Evolutionary conservation across 2,329 filamentous ascomycete genomes (phyloP).

Genomic region (Calonectria pseudoreteaudii): DNA sequence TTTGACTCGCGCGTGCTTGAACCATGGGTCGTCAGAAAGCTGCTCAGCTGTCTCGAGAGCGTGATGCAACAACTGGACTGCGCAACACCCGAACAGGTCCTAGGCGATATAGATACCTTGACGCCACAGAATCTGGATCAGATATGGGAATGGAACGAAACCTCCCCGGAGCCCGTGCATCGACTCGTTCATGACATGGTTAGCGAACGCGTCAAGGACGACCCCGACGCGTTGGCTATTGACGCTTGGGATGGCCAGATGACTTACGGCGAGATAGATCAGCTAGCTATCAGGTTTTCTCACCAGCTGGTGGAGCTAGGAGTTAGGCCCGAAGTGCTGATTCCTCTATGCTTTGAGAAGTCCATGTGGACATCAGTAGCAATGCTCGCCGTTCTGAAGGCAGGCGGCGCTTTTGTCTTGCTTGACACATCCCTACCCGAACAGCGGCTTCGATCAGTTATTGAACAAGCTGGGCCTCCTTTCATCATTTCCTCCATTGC

Average conservation of each 20-base stretch:
- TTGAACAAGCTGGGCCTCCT: not conserved
- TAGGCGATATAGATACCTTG: slow-evolving; percentile 20
- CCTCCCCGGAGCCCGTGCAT: slow-evolving; percentile 24
- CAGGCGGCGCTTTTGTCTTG: not conserved
- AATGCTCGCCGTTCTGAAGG: not conserved
- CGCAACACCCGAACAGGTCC: not conserved
- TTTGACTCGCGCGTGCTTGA: slow-evolving; percentile 12
- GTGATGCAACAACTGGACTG: slow-evolving; percentile 18
- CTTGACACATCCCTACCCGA: not conserved
- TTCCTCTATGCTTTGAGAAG: slow-evolving; percentile 1
- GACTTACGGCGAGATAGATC: not conserved
- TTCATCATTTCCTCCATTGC: not conserved
- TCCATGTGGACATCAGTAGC: not conserved
- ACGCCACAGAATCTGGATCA: slow-evolving; percentile 31
- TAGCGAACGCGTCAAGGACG: slow-evolving; percentile 1
- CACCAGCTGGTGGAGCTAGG: not conserved
- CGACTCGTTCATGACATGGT: slow-evolving; percentile 32
- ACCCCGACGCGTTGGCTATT: not conserved
- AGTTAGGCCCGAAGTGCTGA: not conserved
- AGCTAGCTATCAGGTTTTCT: not conserved
- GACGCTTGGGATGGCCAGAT: not conserved
- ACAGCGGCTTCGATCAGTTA: not conserved
- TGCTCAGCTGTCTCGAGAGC: slow-evolving; percentile 5
- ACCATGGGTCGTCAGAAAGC: not conserved
- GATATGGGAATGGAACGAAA: slow-evolving; percentile 27